phyloP scores from a whole-genome alignment of 2,329 filamentous ascomycete species.

The Cercospora sp. region DNA sequence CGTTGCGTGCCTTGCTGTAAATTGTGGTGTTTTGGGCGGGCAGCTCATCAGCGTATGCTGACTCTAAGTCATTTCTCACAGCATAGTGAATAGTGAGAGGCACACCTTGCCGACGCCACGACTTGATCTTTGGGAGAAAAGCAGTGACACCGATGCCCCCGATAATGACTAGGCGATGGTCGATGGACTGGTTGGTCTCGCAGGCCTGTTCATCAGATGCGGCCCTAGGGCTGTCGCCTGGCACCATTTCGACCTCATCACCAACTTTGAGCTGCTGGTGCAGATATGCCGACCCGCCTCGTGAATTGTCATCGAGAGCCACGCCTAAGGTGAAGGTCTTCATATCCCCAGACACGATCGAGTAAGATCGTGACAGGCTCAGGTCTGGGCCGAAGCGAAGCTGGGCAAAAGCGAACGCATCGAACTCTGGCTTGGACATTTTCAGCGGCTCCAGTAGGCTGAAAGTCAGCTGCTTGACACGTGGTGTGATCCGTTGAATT shows the following conservation, averaged over 20 bases:
- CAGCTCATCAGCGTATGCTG: conserved; percentile 54
- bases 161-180: conserved; percentile 63
- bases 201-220: conserved; percentile 23
- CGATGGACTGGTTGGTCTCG: conserved; percentile 37
- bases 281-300: conserved; percentile 63
- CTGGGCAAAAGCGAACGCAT: conserved; percentile 57
- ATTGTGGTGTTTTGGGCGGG: conserved; percentile 42
- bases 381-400: conserved; percentile 59
- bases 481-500: conserved; percentile 4
- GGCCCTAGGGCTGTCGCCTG: conserved; percentile 9
- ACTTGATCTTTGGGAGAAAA: conserved; percentile 55
- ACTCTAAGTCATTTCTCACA: conserved; percentile 53
- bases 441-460: conserved; percentile 1
- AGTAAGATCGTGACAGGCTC: conserved; percentile 56
- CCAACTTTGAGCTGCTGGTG: conserved; percentile 53
- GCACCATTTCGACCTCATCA: conserved; percentile 50
- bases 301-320: conserved; percentile 55
- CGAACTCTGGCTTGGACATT: conserved; percentile 34
- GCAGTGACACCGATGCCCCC: conserved; percentile 68
- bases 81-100: conserved; percentile 60
- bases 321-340: conserved; percentile 59
- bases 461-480: conserved; percentile 19
- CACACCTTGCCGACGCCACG: conserved; percentile 33
- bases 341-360: conserved; percentile 55
- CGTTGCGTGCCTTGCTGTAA: conserved; percentile 55